Percentiles rank a stretch among this genome's conserved stretches.
These are phyloP conservation scores for Medicago arabica DNA, from an alignment of 306 rosid genomes.

Conservation along the genomic window DNA sequence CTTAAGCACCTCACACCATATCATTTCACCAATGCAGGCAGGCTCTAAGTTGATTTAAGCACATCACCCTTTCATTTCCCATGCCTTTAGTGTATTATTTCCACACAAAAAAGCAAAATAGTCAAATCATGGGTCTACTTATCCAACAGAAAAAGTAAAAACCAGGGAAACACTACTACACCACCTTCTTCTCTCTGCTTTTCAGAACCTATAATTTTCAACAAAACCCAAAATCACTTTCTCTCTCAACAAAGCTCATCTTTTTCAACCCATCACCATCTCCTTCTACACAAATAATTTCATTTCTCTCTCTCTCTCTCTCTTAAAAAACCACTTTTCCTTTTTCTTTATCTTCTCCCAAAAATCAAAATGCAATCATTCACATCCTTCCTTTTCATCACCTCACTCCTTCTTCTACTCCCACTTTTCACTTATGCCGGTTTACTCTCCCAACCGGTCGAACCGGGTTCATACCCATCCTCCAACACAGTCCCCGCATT, in stretches of 20 bases:
- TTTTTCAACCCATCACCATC: conserved; percentile 38
- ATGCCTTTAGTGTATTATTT: not conserved
- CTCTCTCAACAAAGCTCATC: conserved; percentile 20
- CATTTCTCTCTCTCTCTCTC: not conserved
- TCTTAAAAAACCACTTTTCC: not conserved
- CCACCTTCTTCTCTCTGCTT: conserved; percentile 7
- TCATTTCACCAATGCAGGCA: not conserved
- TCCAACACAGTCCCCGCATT: conserved; percentile 84
- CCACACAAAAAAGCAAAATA: not conserved
- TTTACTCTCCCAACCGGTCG: conserved; percentile 70
- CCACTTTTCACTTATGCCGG: conserved; percentile 49
- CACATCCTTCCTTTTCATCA: conserved; percentile 26
- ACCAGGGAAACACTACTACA: not conserved
- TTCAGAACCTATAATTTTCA: conserved; percentile 41
- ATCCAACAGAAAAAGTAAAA: not conserved
- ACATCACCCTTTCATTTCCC: conserved; percentile 7
- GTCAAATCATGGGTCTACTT: conserved; percentile 41
- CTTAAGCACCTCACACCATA: no score
- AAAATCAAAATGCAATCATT: conserved; percentile 53
- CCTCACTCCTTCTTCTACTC: not conserved
- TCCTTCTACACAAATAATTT: conserved; percentile 4
- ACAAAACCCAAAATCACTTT: conserved; percentile 38
- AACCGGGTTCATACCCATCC: conserved; percentile 61
- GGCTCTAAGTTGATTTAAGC: conserved; percentile 1
- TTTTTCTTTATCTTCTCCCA: conserved; percentile 44